Evolutionary conservation across 441 rosid genomes (phyloP).

Genomic region (Omphalea diandra): DNA sequence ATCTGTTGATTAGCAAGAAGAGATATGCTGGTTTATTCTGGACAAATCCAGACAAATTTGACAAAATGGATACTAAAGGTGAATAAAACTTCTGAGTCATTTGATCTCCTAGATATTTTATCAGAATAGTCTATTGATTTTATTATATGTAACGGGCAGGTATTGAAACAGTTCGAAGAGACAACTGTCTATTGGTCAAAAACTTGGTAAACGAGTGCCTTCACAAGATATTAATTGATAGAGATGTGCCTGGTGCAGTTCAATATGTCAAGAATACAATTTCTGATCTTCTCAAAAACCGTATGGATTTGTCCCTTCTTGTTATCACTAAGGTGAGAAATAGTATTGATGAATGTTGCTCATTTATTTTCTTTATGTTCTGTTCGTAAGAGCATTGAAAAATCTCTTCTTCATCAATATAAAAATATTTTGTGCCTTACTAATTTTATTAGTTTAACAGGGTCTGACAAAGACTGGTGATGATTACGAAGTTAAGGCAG

Average conservation of each 20-base stretch:
- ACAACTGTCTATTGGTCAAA: slow-evolving; percentile 94
- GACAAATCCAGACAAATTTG: slow-evolving; percentile 82
- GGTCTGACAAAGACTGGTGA: slow-evolving; percentile 96
- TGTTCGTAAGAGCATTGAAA: neutral
- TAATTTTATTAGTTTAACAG: slow-evolving; percentile 40
- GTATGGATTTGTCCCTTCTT: slow-evolving; percentile 95
- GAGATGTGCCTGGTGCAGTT: slow-evolving; percentile 88
- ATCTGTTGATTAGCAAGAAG: slow-evolving; percentile 94
- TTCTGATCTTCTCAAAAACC: slow-evolving; percentile 96
- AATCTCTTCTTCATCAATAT: slow-evolving; percentile 2
- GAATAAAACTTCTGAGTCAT: slow-evolving; percentile 24
- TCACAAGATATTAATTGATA: slow-evolving; percentile 80
- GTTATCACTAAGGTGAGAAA: slow-evolving; percentile 86
- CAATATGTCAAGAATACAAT: slow-evolving; percentile 89
- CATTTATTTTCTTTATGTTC: slow-evolving; percentile 16
- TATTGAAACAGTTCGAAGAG: slow-evolving; percentile 98
- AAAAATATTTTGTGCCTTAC: slow-evolving; percentile 13
- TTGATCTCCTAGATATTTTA: slow-evolving; percentile 14
- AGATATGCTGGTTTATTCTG: slow-evolving; percentile 97
- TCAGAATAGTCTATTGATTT: slow-evolving; percentile 19
- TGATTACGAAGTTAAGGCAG: slow-evolving; percentile 92
- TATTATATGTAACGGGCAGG: slow-evolving; percentile 46
- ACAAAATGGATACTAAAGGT: slow-evolving; percentile 99
- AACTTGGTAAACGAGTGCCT: slow-evolving; percentile 94
- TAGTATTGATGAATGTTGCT: slow-evolving; percentile 20